A percentile compares a stretch with the other conserved stretches of the same genome.
These are phyloP conservation scores for Scenedesmus sp. DNA, from an alignment of 163 green algal species.

Conservation along the genomic window DNA sequence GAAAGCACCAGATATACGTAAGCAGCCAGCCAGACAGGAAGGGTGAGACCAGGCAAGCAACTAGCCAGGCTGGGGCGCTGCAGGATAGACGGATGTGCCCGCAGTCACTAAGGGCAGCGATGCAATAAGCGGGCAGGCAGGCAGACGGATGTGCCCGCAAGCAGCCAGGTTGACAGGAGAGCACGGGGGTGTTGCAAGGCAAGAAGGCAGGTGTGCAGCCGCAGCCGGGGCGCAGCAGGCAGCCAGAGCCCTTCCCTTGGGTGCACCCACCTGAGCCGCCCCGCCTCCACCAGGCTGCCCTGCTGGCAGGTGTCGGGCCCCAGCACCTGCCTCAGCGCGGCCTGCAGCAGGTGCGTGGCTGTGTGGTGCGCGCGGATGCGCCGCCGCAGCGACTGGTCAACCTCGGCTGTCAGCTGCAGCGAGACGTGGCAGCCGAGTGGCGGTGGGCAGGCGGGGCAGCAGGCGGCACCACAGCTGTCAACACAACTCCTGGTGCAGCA, in stretches of 20 bases:
- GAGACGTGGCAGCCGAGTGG: not conserved
- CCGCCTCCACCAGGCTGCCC: conserved; percentile 82
- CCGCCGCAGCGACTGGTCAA: conserved; percentile 75
- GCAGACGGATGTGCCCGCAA: not conserved
- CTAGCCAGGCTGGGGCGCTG: not conserved
- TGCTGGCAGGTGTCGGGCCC: conserved; percentile 89
- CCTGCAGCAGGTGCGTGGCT: conserved; percentile 93
- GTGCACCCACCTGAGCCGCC: conserved; percentile 48
- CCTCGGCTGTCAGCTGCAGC: conserved; percentile 68
- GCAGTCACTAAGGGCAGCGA: no score
- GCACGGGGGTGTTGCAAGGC: no score
- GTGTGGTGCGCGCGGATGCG: conserved; percentile 83
- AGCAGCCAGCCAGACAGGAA: not conserved
- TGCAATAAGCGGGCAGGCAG: not conserved
- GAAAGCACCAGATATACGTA: not conserved
- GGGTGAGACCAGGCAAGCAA: not conserved
- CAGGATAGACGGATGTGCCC: not conserved
- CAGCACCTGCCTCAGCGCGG: conserved; percentile 85
- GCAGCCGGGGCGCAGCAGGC: no score
- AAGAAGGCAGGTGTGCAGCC: no score
- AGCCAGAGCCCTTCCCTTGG: not conserved
- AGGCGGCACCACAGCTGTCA: not conserved
- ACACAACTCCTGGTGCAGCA: no score
- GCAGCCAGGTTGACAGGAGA: not conserved
- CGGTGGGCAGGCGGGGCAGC: not conserved